Percentiles rank a stretch among this genome's conserved stretches.
Conservation (phyloP, 371 early-diverging fungal species). For the Rhizopus arrhizus region DNA sequence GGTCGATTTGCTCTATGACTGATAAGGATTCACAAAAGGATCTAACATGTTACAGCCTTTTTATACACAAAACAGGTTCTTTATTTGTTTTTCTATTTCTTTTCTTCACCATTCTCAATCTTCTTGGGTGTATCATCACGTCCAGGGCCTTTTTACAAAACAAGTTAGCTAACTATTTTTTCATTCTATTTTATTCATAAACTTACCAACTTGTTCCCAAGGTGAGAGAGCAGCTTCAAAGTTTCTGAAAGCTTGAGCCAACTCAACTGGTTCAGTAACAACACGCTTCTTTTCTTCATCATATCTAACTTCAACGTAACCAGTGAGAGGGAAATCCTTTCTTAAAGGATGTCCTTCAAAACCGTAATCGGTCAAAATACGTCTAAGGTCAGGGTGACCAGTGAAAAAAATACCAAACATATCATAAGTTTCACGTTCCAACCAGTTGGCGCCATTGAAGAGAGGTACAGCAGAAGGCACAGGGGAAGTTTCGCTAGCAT, state of each 20-base stretch:
- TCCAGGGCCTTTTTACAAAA: slow-evolving; percentile 35
- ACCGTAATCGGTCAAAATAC: slow-evolving; percentile 98
- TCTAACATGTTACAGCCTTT: background rate
- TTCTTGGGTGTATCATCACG: slow-evolving; percentile 56
- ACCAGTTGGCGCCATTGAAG: slow-evolving; percentile 93
- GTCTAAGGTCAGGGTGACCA: slow-evolving; percentile 94
- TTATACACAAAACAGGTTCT: slow-evolving; percentile 1
- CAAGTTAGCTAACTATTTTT: background rate
- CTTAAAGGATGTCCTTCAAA: slow-evolving; percentile 97
- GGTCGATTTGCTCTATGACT: no score
- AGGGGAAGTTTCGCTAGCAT: slow-evolving; percentile 87
- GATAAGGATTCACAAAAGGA: no score
- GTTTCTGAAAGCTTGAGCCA: slow-evolving; percentile 96
- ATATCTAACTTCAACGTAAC: slow-evolving; percentile 93
- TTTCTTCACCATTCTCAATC: slow-evolving; percentile 35
- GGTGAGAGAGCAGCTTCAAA: slow-evolving; percentile 85
- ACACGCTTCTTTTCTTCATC: slow-evolving; percentile 98
- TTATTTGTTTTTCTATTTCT: slow-evolving; percentile 35
- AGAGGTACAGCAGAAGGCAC: slow-evolving; percentile 83
- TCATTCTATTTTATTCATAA: background rate
- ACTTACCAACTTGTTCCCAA: slow-evolving; percentile 84
- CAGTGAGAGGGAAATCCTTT: slow-evolving; percentile 98
- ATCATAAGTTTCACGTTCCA: slow-evolving; percentile 97
- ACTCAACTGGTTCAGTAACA: slow-evolving; percentile 92
- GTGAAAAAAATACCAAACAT: slow-evolving; percentile 97